A percentile compares a stretch with the other conserved stretches of the same genome.
Conservation (phyloP, 1,284 basidiomycete species). For the Sanghuangporus weigelae region DNA sequence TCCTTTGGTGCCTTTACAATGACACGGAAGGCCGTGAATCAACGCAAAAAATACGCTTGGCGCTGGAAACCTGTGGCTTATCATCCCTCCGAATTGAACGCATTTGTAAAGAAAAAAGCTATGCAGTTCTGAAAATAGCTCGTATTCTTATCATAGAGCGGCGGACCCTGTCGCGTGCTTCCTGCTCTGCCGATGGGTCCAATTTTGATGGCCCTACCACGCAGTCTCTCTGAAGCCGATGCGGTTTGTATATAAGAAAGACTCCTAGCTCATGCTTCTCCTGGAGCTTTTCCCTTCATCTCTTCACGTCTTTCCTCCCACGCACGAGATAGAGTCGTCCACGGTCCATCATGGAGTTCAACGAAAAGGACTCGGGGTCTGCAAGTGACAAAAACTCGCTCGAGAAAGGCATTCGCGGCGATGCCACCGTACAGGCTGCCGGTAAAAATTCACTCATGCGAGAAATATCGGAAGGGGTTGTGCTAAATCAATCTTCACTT, state of each 20-base stretch:
- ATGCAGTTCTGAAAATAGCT: too few species aligned
- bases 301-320: background rate
- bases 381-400: conserved; percentile 20
- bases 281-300: background rate
- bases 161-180: too few species aligned
- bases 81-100: too few species aligned
- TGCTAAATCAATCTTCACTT: background rate
- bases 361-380: conserved; percentile 22
- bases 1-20: too few species aligned
- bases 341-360: conserved; percentile 7
- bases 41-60: too few species aligned
- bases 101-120: too few species aligned
- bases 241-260: background rate
- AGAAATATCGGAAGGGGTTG: background rate
- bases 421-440: conserved; percentile 25
- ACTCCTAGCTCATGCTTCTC: background rate
- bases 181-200: too few species aligned
- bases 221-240: background rate
- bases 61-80: too few species aligned
- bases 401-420: conserved; percentile 29
- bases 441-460: conserved; percentile 15
- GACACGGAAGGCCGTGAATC: too few species aligned
- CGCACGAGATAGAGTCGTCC: background rate
- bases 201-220: background rate
- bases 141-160: too few species aligned